These are phyloP conservation scores for Afroboletus lepidellus DNA, from an alignment of 1,284 basidiomycete species.

Conservation along the genomic window DNA sequence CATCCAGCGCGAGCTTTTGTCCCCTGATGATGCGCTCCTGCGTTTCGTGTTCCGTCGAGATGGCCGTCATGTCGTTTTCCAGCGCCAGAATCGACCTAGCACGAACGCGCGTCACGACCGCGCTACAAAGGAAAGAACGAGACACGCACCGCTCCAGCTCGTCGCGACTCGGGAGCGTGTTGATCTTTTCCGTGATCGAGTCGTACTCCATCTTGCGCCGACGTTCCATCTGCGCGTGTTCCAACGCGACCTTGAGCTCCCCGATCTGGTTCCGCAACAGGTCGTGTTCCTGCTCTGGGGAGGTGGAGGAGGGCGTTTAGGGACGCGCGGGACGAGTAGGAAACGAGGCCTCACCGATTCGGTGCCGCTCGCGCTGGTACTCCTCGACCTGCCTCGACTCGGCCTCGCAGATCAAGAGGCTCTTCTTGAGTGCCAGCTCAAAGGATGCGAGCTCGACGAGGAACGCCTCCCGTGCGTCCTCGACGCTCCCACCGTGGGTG, in stretches of 20 bases:
- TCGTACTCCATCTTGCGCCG: conserved; percentile 82
- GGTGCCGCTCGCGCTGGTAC: conserved; percentile 66
- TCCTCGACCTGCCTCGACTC: conserved; percentile 79
- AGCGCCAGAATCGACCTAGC: conserved; percentile 63
- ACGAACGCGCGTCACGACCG: not conserved
- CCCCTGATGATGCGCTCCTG: conserved; percentile 63
- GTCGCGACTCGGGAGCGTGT: conserved; percentile 68
- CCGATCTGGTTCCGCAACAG: conserved; percentile 66
- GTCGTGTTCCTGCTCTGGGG: conserved; percentile 67
- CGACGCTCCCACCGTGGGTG: conserved; percentile 39
- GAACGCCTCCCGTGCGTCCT: conserved; percentile 76
- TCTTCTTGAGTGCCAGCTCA: conserved; percentile 70
- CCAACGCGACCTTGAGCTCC: conserved; percentile 68
- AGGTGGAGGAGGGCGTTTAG: not conserved
- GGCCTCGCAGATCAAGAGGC: conserved; percentile 75
- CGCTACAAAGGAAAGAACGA: not conserved
- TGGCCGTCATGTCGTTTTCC: conserved; percentile 75
- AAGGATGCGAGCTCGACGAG: conserved; percentile 74
- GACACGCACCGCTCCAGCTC: conserved; percentile 66
- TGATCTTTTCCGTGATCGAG: conserved; percentile 75
- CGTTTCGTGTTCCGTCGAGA: conserved; percentile 68
- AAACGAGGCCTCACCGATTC: conserved; percentile 55
- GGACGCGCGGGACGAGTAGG: not conserved
- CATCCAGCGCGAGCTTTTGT: conserved; percentile 66
- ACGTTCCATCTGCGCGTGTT: conserved; percentile 73